Percentiles rank a stretch among this genome's conserved stretches.
These are phyloP conservation scores for Macadamia tetraphylla DNA, from an alignment of 164 flowering plant genomes.

Conservation along the genomic window DNA sequence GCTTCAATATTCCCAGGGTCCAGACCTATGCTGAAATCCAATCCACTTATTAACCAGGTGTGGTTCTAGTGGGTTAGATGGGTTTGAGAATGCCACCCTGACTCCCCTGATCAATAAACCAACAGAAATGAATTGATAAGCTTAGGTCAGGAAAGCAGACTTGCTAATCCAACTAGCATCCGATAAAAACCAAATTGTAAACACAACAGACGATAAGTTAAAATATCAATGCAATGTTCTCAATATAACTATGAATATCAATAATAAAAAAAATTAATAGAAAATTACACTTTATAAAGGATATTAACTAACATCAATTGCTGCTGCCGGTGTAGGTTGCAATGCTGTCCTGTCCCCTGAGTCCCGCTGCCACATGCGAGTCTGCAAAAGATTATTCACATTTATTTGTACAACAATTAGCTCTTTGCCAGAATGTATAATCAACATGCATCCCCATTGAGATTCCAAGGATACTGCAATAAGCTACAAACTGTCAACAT, in stretches of 20 bases:
- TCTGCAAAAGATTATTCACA: constrained; percentile 31
- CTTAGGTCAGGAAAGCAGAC: background rate
- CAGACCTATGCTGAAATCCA: background rate
- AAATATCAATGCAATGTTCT: constrained; percentile 3
- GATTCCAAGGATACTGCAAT: too few species aligned
- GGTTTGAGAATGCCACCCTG: background rate
- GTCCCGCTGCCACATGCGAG: constrained; percentile 90
- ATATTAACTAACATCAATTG: constrained; percentile 81
- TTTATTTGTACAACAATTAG: background rate
- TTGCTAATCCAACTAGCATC: background rate
- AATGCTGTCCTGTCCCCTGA: constrained; percentile 77
- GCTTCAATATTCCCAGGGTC: background rate
- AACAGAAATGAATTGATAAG: background rate
- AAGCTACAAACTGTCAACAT: too few species aligned
- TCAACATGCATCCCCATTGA: background rate
- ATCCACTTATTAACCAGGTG: too few species aligned
- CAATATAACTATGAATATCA: background rate
- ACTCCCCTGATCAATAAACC: background rate
- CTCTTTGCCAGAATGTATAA: background rate
- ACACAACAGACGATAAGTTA: background rate
- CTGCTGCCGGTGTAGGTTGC: constrained; percentile 96
- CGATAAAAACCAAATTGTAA: background rate
- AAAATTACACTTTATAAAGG: constrained; percentile 5
- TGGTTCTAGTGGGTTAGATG: too few species aligned
- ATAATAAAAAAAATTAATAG: background rate